Base-by-base conservation (phyloP, 2,329 filamentous ascomycete genomes). In the Pseudogymnoascus sp. region DNA sequence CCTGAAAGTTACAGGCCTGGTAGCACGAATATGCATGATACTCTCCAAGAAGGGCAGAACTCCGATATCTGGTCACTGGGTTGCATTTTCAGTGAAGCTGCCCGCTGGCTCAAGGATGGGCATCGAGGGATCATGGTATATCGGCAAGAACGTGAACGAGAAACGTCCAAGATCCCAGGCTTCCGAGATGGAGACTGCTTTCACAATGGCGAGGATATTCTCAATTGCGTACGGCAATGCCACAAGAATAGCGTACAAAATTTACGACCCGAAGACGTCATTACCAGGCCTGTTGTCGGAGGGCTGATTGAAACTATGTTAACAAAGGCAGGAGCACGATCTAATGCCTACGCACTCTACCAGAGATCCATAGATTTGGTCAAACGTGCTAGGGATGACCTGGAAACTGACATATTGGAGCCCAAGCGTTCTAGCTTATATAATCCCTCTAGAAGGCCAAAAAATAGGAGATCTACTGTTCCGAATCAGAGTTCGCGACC, bases 51-150 rank as follows among this genome's bases (percentile, higher is more conserved):
- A 33, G 65, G 37, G 19, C 64, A 59, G 40, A 61, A 61, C 19
- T 65, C 65, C n/a, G 74, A 75, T 64, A 70, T 74, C 6, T 76
- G 73, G 73, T 73, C 72, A 10, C 62, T 75, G 24, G 72, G 70
- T 6, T 72, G 72, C 65, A 67, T 75, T 2, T 72, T 67, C 38
- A 75, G 72, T 61, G 73, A 75, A 63, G 66, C 68, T 10, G 70
- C 65, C 1, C 60, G 65, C 16, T 72, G 70, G 70, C 65, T 74
- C 4, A 67, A 68, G 1, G 64, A 69, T 40, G 71, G 70, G 19
- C 67, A 68, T 28, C 61, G 68, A 53, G 68, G 68, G n/a, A 14
- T 74, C 7, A 11, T 61, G 22, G 63, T 70, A 22, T 72, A 73
- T 63, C 69, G 67, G 4, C 28, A 43, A 35, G 61, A 68, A n/a